These are phyloP conservation scores for Alternaria infectoria DNA, from an alignment of 2,329 filamentous ascomycete genomes.

Conservation along the genomic window DNA sequence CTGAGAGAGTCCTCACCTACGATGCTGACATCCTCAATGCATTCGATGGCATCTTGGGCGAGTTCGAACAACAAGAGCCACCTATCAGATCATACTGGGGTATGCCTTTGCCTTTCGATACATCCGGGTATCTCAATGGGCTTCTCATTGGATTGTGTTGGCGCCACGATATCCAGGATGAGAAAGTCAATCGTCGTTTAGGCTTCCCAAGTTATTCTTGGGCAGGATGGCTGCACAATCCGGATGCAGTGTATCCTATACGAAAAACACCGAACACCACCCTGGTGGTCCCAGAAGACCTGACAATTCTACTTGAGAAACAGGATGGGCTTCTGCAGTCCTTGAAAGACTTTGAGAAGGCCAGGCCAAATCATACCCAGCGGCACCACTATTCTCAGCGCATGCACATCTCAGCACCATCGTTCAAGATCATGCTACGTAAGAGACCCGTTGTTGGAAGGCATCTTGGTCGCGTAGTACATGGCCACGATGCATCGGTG, in stretches of 20 bases:
- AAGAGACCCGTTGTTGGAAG: background rate
- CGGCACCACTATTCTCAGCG: background rate
- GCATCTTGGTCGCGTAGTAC: background rate
- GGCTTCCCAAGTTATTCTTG: background rate
- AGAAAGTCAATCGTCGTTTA: background rate
- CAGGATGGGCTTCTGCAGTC: background rate
- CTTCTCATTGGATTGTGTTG: background rate
- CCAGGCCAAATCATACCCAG: background rate
- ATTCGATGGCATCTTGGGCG: background rate
- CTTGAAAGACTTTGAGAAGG: background rate
- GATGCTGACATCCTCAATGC: background rate
- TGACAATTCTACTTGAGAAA: background rate
- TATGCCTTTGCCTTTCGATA: background rate
- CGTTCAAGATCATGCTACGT: background rate
- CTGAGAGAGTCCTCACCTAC: background rate
- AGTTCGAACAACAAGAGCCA: background rate
- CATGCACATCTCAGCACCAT: background rate
- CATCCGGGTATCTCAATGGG: background rate
- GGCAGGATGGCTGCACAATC: background rate
- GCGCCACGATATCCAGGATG: background rate
- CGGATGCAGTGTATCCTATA: fast-evolving
- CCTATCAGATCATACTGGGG: background rate
- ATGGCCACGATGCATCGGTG: background rate
- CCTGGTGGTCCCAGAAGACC: background rate
- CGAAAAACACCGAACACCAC: background rate